These are phyloP conservation scores for Umbelopsis vinacea DNA, from an alignment of 192 early-diverging fungal species.

Conservation along the genomic window DNA sequence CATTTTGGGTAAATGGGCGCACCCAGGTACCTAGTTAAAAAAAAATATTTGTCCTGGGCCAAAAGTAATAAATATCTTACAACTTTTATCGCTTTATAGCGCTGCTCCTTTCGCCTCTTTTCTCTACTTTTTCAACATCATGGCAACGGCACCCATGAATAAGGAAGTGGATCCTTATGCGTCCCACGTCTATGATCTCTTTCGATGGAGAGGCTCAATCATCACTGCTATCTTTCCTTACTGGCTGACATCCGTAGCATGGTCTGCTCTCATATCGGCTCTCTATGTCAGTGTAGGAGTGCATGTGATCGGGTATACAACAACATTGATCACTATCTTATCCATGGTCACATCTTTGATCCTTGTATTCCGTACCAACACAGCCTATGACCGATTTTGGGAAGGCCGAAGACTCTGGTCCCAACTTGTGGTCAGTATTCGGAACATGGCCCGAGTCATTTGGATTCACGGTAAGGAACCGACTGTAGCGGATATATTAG, in stretches of 20 bases:
- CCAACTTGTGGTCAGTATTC: conserved; percentile 65
- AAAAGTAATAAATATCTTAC: conserved; percentile 7
- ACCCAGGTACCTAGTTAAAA: not conserved
- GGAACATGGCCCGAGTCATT: conserved; percentile 77
- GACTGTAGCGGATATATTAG: conserved; percentile 57
- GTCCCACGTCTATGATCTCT: conserved; percentile 20
- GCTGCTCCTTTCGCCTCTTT: not conserved
- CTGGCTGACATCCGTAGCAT: conserved; percentile 46
- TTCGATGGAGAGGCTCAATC: conserved; percentile 52
- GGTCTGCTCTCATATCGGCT: conserved; percentile 49
- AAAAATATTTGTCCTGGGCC: not conserved
- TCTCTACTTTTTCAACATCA: not conserved
- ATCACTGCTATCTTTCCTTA: conserved; percentile 44
- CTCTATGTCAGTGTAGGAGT: conserved; percentile 28
- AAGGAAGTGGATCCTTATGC: conserved; percentile 26
- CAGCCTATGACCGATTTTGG: conserved; percentile 81
- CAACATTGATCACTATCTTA: conserved; percentile 50
- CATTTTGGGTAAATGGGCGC: not conserved
- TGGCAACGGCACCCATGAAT: not conserved
- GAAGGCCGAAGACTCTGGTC: conserved; percentile 89
- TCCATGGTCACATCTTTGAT: conserved; percentile 55
- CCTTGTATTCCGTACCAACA: conserved; percentile 61
- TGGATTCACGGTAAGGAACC: conserved; percentile 71
- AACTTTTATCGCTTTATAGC: not conserved
- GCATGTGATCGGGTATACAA: conserved; percentile 32